Evolutionary conservation across 306 rosid genomes (phyloP).

Genomic region (Macrotyloma uniflorum): DNA sequence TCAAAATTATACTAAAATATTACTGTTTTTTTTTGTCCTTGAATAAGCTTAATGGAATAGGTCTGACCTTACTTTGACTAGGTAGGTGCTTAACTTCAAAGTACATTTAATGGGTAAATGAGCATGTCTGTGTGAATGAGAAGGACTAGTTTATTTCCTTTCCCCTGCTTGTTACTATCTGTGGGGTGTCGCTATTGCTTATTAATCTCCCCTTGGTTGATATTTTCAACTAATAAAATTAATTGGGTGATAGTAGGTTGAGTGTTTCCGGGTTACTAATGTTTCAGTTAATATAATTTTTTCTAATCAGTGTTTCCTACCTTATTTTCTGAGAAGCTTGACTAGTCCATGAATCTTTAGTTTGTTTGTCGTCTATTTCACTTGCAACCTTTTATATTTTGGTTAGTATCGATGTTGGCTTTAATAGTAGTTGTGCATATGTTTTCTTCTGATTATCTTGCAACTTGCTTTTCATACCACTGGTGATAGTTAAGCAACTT

Average conservation of each 20-base stretch:
- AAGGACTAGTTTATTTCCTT: not conserved
- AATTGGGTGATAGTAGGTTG: not conserved
- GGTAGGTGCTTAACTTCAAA: conserved; percentile 19
- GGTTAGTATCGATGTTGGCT: not conserved
- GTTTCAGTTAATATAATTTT: not conserved
- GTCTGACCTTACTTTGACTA: not conserved
- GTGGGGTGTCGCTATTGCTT: not conserved
- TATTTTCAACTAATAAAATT: conserved; percentile 10
- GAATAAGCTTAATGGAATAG: not conserved
- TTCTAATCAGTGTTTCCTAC: conserved; percentile 15
- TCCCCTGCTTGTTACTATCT: not conserved
- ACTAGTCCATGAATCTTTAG: not conserved
- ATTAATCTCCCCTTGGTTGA: not conserved
- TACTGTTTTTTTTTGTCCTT: not conserved
- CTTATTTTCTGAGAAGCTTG: not conserved
- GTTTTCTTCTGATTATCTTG: not conserved
- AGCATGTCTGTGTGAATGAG: conserved; percentile 13
- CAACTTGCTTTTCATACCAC: not conserved
- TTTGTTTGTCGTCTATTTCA: not conserved
- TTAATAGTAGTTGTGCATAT: not conserved
- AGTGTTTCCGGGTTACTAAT: conserved; percentile 4
- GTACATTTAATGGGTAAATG: not conserved
- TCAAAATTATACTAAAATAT: not conserved
- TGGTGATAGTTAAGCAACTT: not conserved
- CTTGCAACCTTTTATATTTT: not conserved